These are phyloP conservation scores for Kodamaea alishanica DNA, from an alignment of 1,139 yeast species.

Conservation along the genomic window DNA sequence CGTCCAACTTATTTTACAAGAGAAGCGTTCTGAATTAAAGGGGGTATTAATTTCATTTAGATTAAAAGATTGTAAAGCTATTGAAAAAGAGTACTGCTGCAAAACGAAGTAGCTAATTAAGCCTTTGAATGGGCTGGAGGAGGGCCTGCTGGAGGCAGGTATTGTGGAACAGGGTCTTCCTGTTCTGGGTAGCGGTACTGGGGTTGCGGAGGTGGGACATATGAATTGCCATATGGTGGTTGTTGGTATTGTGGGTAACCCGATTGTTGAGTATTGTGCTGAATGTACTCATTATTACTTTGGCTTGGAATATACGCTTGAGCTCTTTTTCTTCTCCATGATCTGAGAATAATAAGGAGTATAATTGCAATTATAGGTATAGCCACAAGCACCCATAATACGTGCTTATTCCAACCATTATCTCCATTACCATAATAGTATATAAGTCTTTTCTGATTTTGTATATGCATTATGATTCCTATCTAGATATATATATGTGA, in stretches of 20 bases:
- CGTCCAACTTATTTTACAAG: too few species aligned
- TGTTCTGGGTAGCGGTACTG: not conserved
- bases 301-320: conserved; percentile 3
- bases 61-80: too few species aligned
- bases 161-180: conserved; percentile 11
- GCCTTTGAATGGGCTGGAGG: conserved; percentile 18
- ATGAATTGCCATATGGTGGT: conserved; percentile 2
- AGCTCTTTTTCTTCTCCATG: conserved; percentile 11
- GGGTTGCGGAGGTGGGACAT: conserved; percentile 3
- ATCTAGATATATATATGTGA: too few species aligned
- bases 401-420: conserved; percentile 5
- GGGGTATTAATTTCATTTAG: too few species aligned
- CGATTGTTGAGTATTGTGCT: conserved; percentile 15
- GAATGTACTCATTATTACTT: conserved; percentile 13
- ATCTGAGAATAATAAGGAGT: conserved; percentile 7
- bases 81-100: too few species aligned
- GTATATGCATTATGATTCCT: too few species aligned
- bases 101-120: not conserved
- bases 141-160: conserved; percentile 21
- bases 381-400: conserved; percentile 5
- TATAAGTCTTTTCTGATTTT: conserved; percentile 1
- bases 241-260: conserved; percentile 8
- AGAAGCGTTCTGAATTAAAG: too few species aligned
- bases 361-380: conserved; percentile 13
- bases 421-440: conserved; percentile 7